Percentiles rank a stretch among this genome's conserved stretches.
Evolutionary conservation across 2,329 filamentous ascomycete genomes (phyloP).

Genomic region (Xylaria sp.): DNA sequence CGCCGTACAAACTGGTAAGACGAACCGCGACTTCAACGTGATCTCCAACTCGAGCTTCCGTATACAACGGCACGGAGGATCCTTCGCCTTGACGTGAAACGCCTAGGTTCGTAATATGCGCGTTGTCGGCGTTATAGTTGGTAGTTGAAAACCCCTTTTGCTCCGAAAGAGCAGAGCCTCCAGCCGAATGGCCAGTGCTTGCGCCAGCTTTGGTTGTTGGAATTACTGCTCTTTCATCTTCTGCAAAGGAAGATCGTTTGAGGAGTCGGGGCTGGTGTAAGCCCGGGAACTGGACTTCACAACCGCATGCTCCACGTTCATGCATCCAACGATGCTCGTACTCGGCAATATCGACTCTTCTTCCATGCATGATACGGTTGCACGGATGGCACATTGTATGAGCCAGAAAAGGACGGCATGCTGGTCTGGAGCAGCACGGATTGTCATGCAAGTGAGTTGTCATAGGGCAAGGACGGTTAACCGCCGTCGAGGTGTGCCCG

Average conservation of each 20-base stretch:
- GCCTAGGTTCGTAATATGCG: neutral
- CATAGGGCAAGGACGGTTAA: constrained; percentile 57
- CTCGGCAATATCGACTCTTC: constrained; percentile 55
- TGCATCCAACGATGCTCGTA: constrained; percentile 59
- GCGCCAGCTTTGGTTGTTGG: neutral
- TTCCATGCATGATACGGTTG: constrained; percentile 53
- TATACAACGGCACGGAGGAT: constrained; percentile 30
- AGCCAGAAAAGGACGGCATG: constrained; percentile 48
- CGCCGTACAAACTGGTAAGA: constrained; percentile 53
- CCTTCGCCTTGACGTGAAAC: neutral
- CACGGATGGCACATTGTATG: constrained; percentile 54
- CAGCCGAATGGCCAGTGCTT: neutral
- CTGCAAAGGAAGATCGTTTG: constrained; percentile 13
- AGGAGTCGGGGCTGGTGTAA: constrained; percentile 51
- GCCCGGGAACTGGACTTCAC: constrained; percentile 53
- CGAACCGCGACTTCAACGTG: constrained; percentile 47
- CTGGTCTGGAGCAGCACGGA: constrained; percentile 51
- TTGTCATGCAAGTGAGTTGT: constrained; percentile 53
- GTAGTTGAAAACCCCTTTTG: neutral
- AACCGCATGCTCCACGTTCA: constrained; percentile 57
- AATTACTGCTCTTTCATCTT: neutral
- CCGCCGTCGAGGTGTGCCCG: constrained; percentile 57
- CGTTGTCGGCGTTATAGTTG: neutral
- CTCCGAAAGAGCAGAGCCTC: neutral
- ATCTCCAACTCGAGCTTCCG: constrained; percentile 36